Conservation (phyloP, 2,329 filamentous ascomycete genomes). For the Venturiaceae sp. region DNA sequence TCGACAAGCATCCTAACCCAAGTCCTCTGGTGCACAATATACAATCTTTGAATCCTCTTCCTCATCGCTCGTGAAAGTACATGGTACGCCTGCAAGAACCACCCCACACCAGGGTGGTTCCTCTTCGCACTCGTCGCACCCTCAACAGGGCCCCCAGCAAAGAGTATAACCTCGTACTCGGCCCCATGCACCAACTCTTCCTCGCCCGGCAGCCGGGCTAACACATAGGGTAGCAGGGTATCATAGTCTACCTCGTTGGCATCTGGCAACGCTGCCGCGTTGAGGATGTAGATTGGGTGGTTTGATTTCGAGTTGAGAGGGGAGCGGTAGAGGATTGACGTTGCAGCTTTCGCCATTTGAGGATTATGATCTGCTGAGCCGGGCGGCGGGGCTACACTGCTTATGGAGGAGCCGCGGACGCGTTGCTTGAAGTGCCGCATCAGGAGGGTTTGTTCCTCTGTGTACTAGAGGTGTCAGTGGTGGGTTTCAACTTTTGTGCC, state of each 20-base stretch:
- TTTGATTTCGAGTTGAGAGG: conserved; percentile 39
- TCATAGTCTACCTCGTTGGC: conserved; percentile 45
- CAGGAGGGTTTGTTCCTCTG: not conserved
- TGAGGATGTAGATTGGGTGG: conserved; percentile 44
- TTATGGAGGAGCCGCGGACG: conserved; percentile 31
- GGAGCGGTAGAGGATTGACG: conserved; percentile 45
- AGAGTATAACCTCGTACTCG: conserved; percentile 48
- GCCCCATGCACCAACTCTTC: conserved; percentile 43
- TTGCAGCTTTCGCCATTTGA: conserved; percentile 37
- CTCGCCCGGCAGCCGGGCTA: conserved; percentile 43
- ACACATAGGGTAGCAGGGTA: conserved; percentile 43
- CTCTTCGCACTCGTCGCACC: conserved; percentile 34
- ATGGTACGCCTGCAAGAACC: conserved; percentile 49
- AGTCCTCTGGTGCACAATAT: conserved; percentile 47
- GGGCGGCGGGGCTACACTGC: conserved; percentile 34
- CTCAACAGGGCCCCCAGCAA: conserved; percentile 42
- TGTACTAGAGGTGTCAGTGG: no score
- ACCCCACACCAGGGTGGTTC: conserved; percentile 41
- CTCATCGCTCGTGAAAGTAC: conserved; percentile 43
- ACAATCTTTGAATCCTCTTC: conserved; percentile 45
- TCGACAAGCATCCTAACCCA: conserved; percentile 47
- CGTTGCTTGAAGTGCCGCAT: conserved; percentile 12
- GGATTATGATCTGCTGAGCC: conserved; percentile 37
- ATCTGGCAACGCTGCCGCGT: conserved; percentile 47
- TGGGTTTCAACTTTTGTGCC: no score